These are phyloP conservation scores for Dendrothele bispora DNA, from an alignment of 768 basidiomycete genomes.

Conservation along the genomic window DNA sequence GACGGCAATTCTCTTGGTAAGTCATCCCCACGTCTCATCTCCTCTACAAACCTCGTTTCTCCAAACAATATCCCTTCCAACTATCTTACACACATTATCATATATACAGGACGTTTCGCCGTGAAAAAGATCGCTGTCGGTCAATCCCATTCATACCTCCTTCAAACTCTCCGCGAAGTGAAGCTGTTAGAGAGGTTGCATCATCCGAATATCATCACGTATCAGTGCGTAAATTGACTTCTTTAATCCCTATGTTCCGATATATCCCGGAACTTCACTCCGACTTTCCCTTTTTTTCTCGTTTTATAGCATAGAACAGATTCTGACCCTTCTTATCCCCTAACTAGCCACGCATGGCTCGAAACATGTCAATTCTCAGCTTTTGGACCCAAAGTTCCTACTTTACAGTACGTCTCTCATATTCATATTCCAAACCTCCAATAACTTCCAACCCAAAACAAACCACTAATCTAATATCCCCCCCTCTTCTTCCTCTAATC, in stretches of 20 bases:
- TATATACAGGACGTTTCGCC: slow-evolving; percentile 86
- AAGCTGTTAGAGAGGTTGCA: slow-evolving; percentile 82
- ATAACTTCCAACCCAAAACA: no score
- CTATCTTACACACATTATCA: no score
- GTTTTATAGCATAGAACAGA: no score
- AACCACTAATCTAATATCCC: no score
- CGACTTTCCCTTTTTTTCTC: no score
- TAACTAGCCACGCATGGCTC: slow-evolving; percentile 79
- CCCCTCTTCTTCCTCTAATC: no score
- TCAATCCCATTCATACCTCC: slow-evolving; percentile 81
- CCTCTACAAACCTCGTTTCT: slow-evolving; percentile 3
- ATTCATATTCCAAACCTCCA: neutral
- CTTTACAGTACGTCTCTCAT: slow-evolving; percentile 65
- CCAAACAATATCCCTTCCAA: neutral
- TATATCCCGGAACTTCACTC: slow-evolving; percentile 3
- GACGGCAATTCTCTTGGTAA: slow-evolving; percentile 83
- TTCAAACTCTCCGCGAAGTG: slow-evolving; percentile 85
- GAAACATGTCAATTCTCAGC: slow-evolving; percentile 83
- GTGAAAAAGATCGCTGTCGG: slow-evolving; percentile 98
- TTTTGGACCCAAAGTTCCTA: slow-evolving; percentile 86
- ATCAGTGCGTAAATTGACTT: slow-evolving; percentile 55
- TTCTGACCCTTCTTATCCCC: neutral
- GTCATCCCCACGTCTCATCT: slow-evolving; percentile 13
- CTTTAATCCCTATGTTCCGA: neutral
- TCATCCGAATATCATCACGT: slow-evolving; percentile 93